Base-by-base conservation (phyloP, 1,284 basidiomycete genomes). In the Boletus smithii region DNA sequence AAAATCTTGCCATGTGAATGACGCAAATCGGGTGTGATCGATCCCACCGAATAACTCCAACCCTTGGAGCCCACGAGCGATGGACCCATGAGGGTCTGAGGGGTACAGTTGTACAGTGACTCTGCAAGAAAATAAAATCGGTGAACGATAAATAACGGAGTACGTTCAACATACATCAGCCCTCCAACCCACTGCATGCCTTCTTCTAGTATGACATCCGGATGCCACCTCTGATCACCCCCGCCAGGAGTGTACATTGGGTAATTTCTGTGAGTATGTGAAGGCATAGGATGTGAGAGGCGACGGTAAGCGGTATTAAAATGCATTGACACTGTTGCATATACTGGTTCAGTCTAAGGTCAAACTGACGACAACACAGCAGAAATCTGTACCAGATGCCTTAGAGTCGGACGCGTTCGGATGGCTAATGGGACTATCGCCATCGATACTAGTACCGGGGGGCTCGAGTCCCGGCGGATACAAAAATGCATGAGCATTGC, bases 171-270 rank as follows among this genome's bases (percentile, higher is more conserved):
- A 54, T 49, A 87, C 86, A 90, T 77, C 55, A 89, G 59, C 16
- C 78, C 72, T 16, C 88, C 88, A 8, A 87, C 77, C 88, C 88
- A 90, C 35, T 80, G 71, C 48, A 76, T 60, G n/a, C 81, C 82
- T 41, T 76, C 74, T 61, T 81, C 80, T 57, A 83, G 77, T 7
- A 74, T 61, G 42, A 73, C 74, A 26, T 73, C 76, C 16, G 69
- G 65, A 31, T 72, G 73, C 85, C 85, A 86, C 24, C 87, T 77
- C 54, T 72, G 73, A 62, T 90, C 86, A 22, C 70, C 70, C 8
- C 81, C 85, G 1, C 85, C 80, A 0, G 80, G 74, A 6, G 87
- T 88, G 58, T 77, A 81, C 56, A 82, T 81, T 7, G 88, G 88
- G 65, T 88, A 90, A 42, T 82, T 77, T 9, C 62, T 58, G 61